A percentile compares a stretch with the other conserved stretches of the same genome.
Conservation (phyloP, 1,139 yeast species). For the Geotrichum fermentans region DNA sequence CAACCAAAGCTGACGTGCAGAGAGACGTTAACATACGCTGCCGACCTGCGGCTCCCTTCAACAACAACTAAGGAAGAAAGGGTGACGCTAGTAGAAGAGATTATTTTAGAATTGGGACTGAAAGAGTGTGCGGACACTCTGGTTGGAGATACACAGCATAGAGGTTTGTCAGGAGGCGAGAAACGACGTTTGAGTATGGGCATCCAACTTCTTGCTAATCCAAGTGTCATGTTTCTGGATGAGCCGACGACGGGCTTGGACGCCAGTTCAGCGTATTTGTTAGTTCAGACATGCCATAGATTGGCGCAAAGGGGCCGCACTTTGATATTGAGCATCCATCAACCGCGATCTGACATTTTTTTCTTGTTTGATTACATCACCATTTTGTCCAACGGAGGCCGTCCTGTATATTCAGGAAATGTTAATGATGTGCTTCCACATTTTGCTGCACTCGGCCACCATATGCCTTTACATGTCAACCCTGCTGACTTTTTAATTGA, state of each 20-base stretch:
- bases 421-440: constrained; percentile 46
- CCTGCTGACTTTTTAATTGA: constrained; percentile 67
- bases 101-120: constrained; percentile 57
- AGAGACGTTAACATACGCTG: constrained; percentile 66
- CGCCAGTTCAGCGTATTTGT: constrained; percentile 64
- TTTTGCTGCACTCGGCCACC: constrained; percentile 48
- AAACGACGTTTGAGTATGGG: constrained; percentile 74
- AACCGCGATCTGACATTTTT: constrained; percentile 74
- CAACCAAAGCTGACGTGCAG: constrained; percentile 66
- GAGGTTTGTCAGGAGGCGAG: constrained; percentile 79
- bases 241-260: constrained; percentile 91
- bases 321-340: constrained; percentile 71
- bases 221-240: constrained; percentile 71
- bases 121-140: constrained; percentile 55
- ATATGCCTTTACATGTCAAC: constrained; percentile 47
- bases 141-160: constrained; percentile 48
- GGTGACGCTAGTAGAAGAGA: constrained; percentile 49
- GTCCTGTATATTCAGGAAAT: constrained; percentile 56
- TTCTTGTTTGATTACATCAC: constrained; percentile 65
- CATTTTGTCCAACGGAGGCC: constrained; percentile 66
- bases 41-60: constrained; percentile 56
- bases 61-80: constrained; percentile 44
- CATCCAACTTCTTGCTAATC: constrained; percentile 69
- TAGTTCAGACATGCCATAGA: constrained; percentile 59
- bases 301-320: constrained; percentile 63